Base-by-base conservation (phyloP, 2,329 filamentous ascomycete species). In the Coniochaeta ligniaria region DNA sequence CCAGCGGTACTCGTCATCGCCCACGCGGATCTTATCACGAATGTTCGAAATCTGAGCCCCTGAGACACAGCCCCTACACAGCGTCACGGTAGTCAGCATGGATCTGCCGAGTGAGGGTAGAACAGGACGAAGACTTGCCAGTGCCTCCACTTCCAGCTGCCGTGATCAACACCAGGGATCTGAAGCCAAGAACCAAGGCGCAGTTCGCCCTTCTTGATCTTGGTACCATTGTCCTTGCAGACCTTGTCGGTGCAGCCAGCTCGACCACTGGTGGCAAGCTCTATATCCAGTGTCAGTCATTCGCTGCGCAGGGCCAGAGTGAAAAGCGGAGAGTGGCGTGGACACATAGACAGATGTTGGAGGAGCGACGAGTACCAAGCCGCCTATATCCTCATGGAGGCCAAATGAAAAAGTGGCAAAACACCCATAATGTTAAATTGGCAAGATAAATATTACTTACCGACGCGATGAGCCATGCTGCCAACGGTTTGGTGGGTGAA, bases 11-110 rank as follows among this genome's bases (percentile, higher is more conserved):
- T 74, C 74, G 33, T 75, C 78, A n/a, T 75, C 74, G 12, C 73
- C 74, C 38, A 76, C 65, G 22, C 75, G 77, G 63, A 86, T 80
- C 8, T 77, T 72, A 6, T 86, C 80, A 62, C 87, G 83, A 56
- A 92, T 74, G 64, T 90, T 87, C 60, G 78, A 69, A 62, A 97
- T 77, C 68, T 91, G 85, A 60, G 82, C 80, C 24, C 92, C 92
- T 17, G 92, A 96, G 38, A 93, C 85, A 68, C 94, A 98, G 33
- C 94, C 93, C 93, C 93, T 96, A 58, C 6, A 35, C 7, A 24
- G 3, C 33, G 59, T 56, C 24, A 43, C n/a, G 14, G 47, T 17
- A 43, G 56, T 31, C 20, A 58, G 56, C 22, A 43, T 45, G 2
- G n/a, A 47, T 24, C 11, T n/a, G 16, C 17, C 22, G 22, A 36